Conservation (phyloP, 148 eudicot species). For the Rhododendron kiyosumense region DNA sequence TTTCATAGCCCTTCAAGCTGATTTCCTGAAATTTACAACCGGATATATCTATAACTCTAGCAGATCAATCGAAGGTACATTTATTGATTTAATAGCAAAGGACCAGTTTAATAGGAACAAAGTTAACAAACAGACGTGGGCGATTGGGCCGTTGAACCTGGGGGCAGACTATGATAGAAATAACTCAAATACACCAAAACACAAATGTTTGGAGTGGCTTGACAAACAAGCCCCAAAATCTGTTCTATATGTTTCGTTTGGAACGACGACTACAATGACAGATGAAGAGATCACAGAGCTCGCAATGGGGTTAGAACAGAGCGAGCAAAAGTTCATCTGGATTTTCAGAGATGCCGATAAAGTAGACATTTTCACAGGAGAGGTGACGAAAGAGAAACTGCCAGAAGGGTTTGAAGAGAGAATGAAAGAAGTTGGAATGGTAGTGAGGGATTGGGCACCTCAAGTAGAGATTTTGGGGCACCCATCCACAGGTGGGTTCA, state of each 20-base stretch:
- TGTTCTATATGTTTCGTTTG: neutral
- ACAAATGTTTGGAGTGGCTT: slow-evolving; percentile 15
- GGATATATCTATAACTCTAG: slow-evolving; percentile 32
- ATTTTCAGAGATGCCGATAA: slow-evolving; percentile 4
- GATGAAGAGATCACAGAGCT: slow-evolving; percentile 14
- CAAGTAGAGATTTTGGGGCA: slow-evolving; percentile 3
- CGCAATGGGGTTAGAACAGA: slow-evolving; percentile 9
- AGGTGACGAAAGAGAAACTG: neutral
- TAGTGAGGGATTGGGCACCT: slow-evolving; percentile 12
- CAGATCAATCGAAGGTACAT: slow-evolving; percentile 24
- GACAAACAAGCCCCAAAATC: neutral
- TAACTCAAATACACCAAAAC: neutral
- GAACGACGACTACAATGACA: neutral
- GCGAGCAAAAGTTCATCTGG: slow-evolving; percentile 16
- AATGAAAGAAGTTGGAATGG: neutral
- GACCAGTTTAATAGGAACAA: slow-evolving; percentile 1
- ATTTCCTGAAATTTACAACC: slow-evolving; percentile 4
- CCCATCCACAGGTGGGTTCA: neutral
- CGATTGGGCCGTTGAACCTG: slow-evolving; percentile 7
- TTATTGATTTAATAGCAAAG: slow-evolving; percentile 20
- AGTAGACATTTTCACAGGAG: neutral
- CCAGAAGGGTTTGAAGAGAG: slow-evolving; percentile 12
- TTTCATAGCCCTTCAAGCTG: slow-evolving; percentile 7
- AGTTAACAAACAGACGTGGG: slow-evolving; percentile 14
- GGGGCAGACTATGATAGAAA: neutral